A percentile compares a stretch with the other conserved stretches of the same genome.
phyloP scores from a whole-genome alignment of 225 moss, liverwort and hornwort genomes.

The Climacium dendroides region DNA sequence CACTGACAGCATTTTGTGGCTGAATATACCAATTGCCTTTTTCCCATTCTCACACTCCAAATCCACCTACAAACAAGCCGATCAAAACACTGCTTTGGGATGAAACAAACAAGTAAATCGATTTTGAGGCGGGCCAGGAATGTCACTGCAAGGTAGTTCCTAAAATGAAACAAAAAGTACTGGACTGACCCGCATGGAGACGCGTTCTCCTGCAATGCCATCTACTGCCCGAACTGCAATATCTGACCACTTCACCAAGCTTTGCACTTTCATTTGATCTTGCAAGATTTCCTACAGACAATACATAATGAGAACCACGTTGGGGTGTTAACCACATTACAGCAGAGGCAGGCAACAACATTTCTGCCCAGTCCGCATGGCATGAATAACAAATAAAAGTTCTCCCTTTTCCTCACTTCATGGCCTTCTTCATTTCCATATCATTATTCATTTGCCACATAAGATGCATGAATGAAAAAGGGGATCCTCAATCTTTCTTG shows the following conservation, averaged over 20 bases:
- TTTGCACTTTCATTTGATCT: conserved; percentile 71
- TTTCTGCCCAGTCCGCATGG: neutral
- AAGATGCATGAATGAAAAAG: neutral
- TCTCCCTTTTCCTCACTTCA: neutral
- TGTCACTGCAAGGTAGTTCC: neutral
- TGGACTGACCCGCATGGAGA: conserved; percentile 69
- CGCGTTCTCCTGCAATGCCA: conserved; percentile 63
- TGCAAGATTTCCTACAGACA: conserved; percentile 56
- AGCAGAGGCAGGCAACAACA: neutral
- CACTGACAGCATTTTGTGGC: conserved; percentile 80
- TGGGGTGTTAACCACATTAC: neutral
- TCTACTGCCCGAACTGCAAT: conserved; percentile 64
- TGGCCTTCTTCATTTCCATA: neutral
- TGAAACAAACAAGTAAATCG: neutral
- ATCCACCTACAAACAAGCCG: conserved; percentile 41
- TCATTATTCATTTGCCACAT: neutral
- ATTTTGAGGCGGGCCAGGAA: neutral
- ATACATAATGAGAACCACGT: neutral
- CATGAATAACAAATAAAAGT: neutral
- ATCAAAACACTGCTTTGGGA: neutral
- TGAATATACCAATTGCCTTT: conserved; percentile 63
- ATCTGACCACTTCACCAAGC: conserved; percentile 58
- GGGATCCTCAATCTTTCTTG: neutral
- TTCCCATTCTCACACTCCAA: conserved; percentile 63
- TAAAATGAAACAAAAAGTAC: neutral